These are phyloP conservation scores for Gossypium aridum DNA, from an alignment of 441 rosid species.

Conservation along the genomic window DNA sequence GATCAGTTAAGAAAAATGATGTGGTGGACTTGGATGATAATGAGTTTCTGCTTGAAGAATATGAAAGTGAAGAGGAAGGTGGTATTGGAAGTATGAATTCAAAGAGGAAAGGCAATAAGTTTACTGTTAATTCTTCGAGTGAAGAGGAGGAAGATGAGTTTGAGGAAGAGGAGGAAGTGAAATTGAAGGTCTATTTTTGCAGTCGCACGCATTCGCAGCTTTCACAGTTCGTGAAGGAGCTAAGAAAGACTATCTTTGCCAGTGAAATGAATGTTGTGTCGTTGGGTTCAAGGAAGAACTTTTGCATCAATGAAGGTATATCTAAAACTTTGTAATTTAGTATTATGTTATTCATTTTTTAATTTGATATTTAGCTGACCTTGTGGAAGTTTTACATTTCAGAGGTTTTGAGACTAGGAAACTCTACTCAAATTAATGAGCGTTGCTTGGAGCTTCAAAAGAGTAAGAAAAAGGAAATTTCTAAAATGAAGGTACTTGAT, in stretches of 20 bases:
- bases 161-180: constrained; percentile 30
- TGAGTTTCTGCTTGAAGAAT: constrained; percentile 74
- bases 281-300: constrained; percentile 79
- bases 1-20: constrained; percentile 21
- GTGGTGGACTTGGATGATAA: constrained; percentile 36
- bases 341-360: background rate
- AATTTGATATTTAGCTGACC: constrained; percentile 5
- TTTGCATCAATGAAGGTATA: constrained; percentile 82
- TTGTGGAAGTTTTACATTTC: constrained; percentile 21
- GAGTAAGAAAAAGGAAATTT: constrained; percentile 45
- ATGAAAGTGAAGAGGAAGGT: constrained; percentile 69
- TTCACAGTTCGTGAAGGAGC: constrained; percentile 79
- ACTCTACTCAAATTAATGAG: constrained; percentile 58
- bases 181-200: constrained; percentile 67
- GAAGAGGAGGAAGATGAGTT: constrained; percentile 43
- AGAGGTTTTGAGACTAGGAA: constrained; percentile 76
- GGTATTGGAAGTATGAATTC: constrained; percentile 24
- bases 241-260: constrained; percentile 65
- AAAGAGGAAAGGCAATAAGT: constrained; percentile 55
- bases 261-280: constrained; percentile 48
- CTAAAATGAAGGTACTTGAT: constrained; percentile 60
- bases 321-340: background rate
- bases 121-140: constrained; percentile 43
- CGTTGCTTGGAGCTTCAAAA: constrained; percentile 85
- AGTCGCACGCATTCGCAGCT: constrained; percentile 96